These are phyloP conservation scores for Thermochaetoides thermophila DNA, from an alignment of 495 filamentous ascomycete genomes.

Conservation along the genomic window DNA sequence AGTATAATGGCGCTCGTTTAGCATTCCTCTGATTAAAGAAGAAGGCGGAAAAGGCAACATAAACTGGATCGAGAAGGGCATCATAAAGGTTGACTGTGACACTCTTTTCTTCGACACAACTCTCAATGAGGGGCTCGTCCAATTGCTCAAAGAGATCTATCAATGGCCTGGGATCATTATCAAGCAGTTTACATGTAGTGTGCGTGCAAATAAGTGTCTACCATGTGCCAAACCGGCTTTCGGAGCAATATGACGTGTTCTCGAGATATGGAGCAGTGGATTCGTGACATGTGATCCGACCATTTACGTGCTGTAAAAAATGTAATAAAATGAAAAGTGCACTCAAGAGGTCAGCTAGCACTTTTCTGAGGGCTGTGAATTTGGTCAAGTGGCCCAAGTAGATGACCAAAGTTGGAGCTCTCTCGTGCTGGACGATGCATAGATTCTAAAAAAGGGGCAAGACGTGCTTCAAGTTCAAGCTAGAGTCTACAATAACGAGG, in stretches of 20 bases:
- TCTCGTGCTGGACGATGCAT: no score
- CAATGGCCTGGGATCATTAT: conserved; percentile 3
- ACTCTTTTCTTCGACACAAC: conserved; percentile 6
- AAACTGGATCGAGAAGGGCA: conserved; percentile 1
- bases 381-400: no score
- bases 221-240: conserved; percentile 4
- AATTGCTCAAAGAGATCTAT: conserved; percentile 1
- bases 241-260: conserved; percentile 6
- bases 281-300: conserved; percentile 6
- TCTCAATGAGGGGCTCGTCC: conserved; percentile 3
- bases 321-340: not conserved
- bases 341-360: not conserved
- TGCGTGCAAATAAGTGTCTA: conserved; percentile 3
- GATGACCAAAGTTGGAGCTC: no score
- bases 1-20: no score
- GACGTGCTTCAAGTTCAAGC: no score
- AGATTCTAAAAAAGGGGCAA: no score
- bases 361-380: not conserved
- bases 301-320: conserved; percentile 9
- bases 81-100: conserved; percentile 3
- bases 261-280: not conserved
- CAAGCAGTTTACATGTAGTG: conserved; percentile 4
- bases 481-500: no score
- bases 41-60: no score
- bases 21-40: no score